Conservation (phyloP, 345 rosid genomes). For the Eucalyptus pauciflora region DNA sequence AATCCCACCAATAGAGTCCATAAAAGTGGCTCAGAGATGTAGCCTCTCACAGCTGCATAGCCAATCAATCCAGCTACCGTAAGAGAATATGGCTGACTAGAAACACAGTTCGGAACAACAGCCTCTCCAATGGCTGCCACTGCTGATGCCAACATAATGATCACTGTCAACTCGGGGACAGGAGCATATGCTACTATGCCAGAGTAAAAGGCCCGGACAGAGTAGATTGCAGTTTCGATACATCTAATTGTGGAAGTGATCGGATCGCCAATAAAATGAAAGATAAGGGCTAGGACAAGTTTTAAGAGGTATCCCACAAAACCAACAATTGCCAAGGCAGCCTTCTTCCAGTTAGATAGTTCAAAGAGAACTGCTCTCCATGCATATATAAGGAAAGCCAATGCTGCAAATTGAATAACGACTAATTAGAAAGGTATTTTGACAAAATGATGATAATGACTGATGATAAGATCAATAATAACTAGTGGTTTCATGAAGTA, state of each 20-base stretch:
- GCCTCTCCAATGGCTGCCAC: constrained; percentile 83
- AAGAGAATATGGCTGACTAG: constrained; percentile 51
- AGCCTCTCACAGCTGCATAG: constrained; percentile 62
- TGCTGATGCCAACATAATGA: constrained; percentile 57
- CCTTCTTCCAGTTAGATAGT: constrained; percentile 60
- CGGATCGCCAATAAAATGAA: constrained; percentile 75
- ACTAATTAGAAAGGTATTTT: background rate
- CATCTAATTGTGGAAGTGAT: constrained; percentile 40
- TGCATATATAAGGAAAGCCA: constrained; percentile 60
- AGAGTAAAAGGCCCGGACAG: constrained; percentile 58
- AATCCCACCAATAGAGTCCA: constrained; percentile 66
- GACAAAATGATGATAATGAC: background rate
- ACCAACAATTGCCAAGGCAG: constrained; percentile 16
- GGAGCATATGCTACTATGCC: constrained; percentile 64
- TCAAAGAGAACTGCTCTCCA: constrained; percentile 89
- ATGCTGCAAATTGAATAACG: constrained; percentile 32
- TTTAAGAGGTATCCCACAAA: constrained; percentile 55
- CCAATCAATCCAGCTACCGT: constrained; percentile 64
- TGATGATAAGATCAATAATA: background rate
- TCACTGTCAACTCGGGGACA: constrained; percentile 43
- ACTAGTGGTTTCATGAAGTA: background rate
- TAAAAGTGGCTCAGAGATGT: constrained; percentile 66
- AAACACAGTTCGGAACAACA: constrained; percentile 44
- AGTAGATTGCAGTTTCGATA: constrained; percentile 42
- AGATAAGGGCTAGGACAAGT: constrained; percentile 51